Conservation (phyloP, 768 basidiomycete genomes). For the Galerina sulciceps region DNA sequence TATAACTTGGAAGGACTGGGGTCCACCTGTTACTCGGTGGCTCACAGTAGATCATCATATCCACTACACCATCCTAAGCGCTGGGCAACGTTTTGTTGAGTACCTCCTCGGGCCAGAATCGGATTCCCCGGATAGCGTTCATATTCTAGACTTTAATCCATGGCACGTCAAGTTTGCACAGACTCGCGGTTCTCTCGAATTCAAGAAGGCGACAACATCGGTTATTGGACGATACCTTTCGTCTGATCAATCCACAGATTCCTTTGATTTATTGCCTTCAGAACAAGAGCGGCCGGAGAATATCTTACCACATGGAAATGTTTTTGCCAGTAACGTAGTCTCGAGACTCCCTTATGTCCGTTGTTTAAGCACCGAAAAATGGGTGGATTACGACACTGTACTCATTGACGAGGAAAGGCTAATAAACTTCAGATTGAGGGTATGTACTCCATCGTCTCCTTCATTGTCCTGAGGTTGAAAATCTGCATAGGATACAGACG, state of each 20-base stretch:
- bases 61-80: neutral
- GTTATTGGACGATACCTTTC: neutral
- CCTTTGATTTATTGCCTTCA: too few relatives aligned
- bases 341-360: neutral
- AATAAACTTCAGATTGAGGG: neutral
- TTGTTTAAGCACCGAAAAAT: neutral
- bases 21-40: constrained; percentile 7
- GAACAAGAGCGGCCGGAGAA: neutral
- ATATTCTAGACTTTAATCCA: too few relatives aligned
- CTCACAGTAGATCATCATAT: neutral
- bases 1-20: constrained; percentile 4
- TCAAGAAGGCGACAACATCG: too few relatives aligned
- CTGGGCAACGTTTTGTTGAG: neutral
- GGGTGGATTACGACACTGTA: neutral
- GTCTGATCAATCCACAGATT: neutral
- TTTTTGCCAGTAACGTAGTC: neutral
- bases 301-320: neutral
- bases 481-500: too few relatives aligned
- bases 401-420: constrained; percentile 1
- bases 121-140: too few relatives aligned
- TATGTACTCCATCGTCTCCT: neutral
- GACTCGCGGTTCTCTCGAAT: too few relatives aligned
- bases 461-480: too few relatives aligned
- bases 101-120: neutral
- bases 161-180: too few relatives aligned